phyloP scores from a whole-genome alignment of 2,329 filamentous ascomycete species.

The Pseudocercospora vitis region DNA sequence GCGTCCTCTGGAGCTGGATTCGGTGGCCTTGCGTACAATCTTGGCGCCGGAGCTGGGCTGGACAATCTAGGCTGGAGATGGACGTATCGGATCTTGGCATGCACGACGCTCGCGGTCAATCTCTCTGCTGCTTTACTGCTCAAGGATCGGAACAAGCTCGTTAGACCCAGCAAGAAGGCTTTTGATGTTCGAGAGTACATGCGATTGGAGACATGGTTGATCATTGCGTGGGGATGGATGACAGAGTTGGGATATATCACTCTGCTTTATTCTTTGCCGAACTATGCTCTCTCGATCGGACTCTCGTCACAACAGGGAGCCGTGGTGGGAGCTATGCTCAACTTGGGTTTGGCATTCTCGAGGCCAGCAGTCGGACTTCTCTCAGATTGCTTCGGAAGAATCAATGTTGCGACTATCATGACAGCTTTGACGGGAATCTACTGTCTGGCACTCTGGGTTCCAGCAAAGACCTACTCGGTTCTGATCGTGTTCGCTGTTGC shows the following conservation, averaged over 20 bases:
- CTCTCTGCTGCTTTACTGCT: slow-evolving; percentile 61
- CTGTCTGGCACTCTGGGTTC: slow-evolving; percentile 30
- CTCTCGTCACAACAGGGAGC: slow-evolving; percentile 26
- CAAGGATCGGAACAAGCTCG: slow-evolving; percentile 51
- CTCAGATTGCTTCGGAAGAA: slow-evolving; percentile 28
- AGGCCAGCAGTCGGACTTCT: slow-evolving; percentile 28
- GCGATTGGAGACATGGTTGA: slow-evolving; percentile 24
- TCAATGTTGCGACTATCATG: slow-evolving; percentile 30
- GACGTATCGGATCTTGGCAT: slow-evolving; percentile 61
- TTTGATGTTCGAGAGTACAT: slow-evolving; percentile 26
- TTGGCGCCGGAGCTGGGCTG: slow-evolving; percentile 67
- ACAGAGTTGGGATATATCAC: slow-evolving; percentile 31
- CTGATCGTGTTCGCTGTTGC: slow-evolving; percentile 29
- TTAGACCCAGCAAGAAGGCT: slow-evolving; percentile 19
- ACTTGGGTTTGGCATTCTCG: slow-evolving; percentile 31
- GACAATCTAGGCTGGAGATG: slow-evolving; percentile 44
- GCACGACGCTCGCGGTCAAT: slow-evolving; percentile 63
- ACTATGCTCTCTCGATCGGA: slow-evolving; percentile 28
- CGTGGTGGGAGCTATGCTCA: slow-evolving; percentile 30
- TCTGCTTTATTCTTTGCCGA: slow-evolving; percentile 30
- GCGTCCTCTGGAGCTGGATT: slow-evolving; percentile 67
- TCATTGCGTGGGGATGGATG: slow-evolving; percentile 29
- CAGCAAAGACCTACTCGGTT: slow-evolving; percentile 25
- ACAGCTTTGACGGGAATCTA: slow-evolving; percentile 29
- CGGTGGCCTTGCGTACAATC: slow-evolving; percentile 68